These are phyloP conservation scores for Hermanozyma aechmeae DNA, from an alignment of 805 yeast genomes.

Conservation along the genomic window DNA sequence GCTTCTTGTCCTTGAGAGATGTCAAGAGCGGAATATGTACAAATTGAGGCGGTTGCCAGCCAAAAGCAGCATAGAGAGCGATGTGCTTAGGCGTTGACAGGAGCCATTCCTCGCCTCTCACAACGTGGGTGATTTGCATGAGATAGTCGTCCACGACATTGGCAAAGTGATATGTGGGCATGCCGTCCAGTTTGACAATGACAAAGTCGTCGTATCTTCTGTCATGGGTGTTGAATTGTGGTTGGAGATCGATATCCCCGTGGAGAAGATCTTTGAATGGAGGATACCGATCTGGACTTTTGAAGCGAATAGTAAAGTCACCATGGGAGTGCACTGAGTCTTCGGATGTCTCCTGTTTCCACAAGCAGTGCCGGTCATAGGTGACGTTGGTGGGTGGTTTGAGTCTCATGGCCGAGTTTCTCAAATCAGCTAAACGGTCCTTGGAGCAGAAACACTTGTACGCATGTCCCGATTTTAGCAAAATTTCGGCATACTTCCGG, in stretches of 20 bases:
- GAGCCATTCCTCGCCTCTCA: conserved; percentile 97
- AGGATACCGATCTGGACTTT: conserved; percentile 65
- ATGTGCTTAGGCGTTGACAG: conserved; percentile 93
- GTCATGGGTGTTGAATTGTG: conserved; percentile 64
- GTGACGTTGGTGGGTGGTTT: conserved; percentile 88
- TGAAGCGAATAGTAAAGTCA: conserved; percentile 58
- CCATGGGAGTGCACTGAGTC: conserved; percentile 10
- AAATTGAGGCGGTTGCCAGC: conserved; percentile 74
- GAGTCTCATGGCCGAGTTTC: conserved; percentile 64
- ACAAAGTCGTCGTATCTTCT: conserved; percentile 84
- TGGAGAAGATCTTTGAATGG: conserved; percentile 65
- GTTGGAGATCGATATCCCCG: conserved; percentile 68
- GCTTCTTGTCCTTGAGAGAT: conserved; percentile 59
- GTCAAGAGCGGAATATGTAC: conserved; percentile 89
- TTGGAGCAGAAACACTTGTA: conserved; percentile 83
- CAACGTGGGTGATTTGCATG: conserved; percentile 89
- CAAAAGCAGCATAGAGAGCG: conserved; percentile 76
- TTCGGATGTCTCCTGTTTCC: conserved; percentile 10
- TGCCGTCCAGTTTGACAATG: conserved; percentile 81
- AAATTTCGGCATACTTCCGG: conserved; percentile 41
- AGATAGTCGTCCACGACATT: conserved; percentile 91
- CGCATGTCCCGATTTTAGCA: conserved; percentile 63
- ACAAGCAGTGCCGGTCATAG: conserved; percentile 74
- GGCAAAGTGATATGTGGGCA: conserved; percentile 96
- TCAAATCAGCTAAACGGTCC: conserved; percentile 57